Base-by-base conservation (phyloP, 2,329 filamentous ascomycete species). In the Polychaeton citri region DNA sequence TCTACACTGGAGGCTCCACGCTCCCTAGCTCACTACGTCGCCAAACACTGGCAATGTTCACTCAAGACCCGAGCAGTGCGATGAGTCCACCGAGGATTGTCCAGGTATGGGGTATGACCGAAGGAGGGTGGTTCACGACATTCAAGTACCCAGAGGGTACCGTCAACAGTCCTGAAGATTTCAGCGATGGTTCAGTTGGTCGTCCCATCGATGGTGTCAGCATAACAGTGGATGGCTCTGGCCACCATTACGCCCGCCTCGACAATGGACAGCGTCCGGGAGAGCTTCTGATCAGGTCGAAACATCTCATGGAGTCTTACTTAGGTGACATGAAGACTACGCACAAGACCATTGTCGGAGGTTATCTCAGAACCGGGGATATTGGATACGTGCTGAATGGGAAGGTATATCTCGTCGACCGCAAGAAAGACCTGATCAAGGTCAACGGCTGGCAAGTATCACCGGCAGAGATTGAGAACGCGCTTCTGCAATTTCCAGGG, bases 101-200 rank as follows among this genome's bases (percentile, higher is more conserved):
- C 7, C 66, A 69, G 39, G 58, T 69, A 24, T 74, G 65, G 62
- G 70, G 71, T 1, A 71, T 72, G 63, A 72, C 69, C 0, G 71
- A 74, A 41, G 49, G 50, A 2, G 50, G 59, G 51, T 45, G 69
- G 69, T 37, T 60, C 53, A 45, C 58, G 44, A 57, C 51, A 2
- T 62, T 65, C 47, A 60, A 63, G 36, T 58, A 54, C 36, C 30
- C 30, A 5, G 18, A 3, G 5, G 18, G 13, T 10, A 32, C 30
- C 12, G 5, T 19, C 12, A 32, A 17, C 10, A 4, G 17, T 19
- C 44, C 44, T 2, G 53, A 64, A 35, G 49, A 53, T 10, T 64
- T 66, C 32, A 46, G 52, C 12, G 59, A 60, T 4, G 66, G 60
- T 16, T 69, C 66, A 30, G 63, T 73, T 6, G 69, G 69, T 4